Evolutionary conservation across 78 protist species (phyloP), one percentile per base, ranked within the genome.

Genomic region (Neovahlkampfia damariscottae): DNA sequence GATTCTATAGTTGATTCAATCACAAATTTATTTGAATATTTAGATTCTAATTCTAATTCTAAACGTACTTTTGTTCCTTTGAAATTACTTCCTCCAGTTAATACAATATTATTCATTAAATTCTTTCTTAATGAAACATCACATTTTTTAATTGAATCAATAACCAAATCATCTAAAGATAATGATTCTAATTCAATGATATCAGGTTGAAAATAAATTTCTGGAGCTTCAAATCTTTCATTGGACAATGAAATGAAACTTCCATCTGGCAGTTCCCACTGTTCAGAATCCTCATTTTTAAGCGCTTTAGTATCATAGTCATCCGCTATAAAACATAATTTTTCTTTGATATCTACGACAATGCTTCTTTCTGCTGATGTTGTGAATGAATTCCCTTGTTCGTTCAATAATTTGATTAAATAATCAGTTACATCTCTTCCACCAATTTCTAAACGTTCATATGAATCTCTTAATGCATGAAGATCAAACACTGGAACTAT

Each of bases 281-380:
- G 62, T 50, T 50, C 19, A n/a, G 19, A 19, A n/a, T 50, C 19
- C 62, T 50, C 34, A n/a, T 50, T 19, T n/a, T 19, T 19, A 50
- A 50, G 62, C 62, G 39, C 67, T 2, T 78, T 70, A 4, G 58
- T 3, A 2, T 67, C 10, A 31, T 3, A 74, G 73, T 78, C 72
- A n/a, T 70, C 69, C 71, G 89, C 86, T 40, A 87, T 84, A 67
- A 71, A 88, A 59, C 84, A 30, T 3, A 83, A 70, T 73, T 90
- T 85, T 77, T 92, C 96, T 87, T 95, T 93, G 88, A 93, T 86
- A 79, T 88, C 92, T 5, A 93, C 62, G 32, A 89, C 95, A 75
- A 89, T 84, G 67, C 90, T 91, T n/a, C 87, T 37, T 79, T 92
- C 94, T 67, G 93, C 89, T 36, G 93, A 82, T 78, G 93, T 86